A percentile compares a stretch with the other conserved stretches of the same genome.
Conservation (phyloP, 371 early-diverging fungal species). For the Synchytrium microbalum region DNA sequence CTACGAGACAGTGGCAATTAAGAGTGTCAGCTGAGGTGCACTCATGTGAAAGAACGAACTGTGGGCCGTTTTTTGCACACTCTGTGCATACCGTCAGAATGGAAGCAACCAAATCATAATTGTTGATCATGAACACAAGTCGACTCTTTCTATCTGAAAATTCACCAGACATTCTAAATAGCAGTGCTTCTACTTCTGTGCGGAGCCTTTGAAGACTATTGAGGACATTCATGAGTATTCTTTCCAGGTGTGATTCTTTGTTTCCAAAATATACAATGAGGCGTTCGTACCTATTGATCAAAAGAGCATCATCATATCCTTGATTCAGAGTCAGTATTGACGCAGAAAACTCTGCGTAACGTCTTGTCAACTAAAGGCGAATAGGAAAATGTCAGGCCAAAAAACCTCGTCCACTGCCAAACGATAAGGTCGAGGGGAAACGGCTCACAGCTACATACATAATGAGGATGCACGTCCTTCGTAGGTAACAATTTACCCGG, state of each 20-base stretch:
- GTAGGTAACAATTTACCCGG: slow-evolving; percentile 43
- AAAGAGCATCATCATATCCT: slow-evolving; percentile 72
- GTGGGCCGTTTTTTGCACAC: slow-evolving; percentile 14
- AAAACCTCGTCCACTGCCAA: background rate
- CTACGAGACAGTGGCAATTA: slow-evolving; percentile 24
- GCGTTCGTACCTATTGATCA: slow-evolving; percentile 49
- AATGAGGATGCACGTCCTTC: slow-evolving; percentile 76
- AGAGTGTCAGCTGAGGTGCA: background rate
- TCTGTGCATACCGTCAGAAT: slow-evolving; percentile 48
- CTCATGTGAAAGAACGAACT: slow-evolving; percentile 1
- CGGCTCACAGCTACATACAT: slow-evolving; percentile 40
- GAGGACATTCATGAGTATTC: background rate
- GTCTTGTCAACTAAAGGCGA: slow-evolving; percentile 37
- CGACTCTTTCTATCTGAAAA: slow-evolving; percentile 56
- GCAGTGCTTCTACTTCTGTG: slow-evolving; percentile 66
- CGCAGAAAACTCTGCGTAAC: slow-evolving; percentile 84
- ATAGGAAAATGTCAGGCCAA: background rate
- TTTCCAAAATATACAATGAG: slow-evolving; percentile 7
- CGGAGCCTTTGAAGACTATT: slow-evolving; percentile 63
- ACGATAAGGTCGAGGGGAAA: background rate
- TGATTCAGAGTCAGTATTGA: slow-evolving; percentile 80
- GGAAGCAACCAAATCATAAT: slow-evolving; percentile 73
- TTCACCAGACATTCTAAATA: slow-evolving; percentile 63
- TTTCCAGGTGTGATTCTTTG: background rate
- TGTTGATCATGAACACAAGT: slow-evolving; percentile 81